phyloP scores from a whole-genome alignment of 2,329 filamentous ascomycete species.

The Ampelomyces quisqualis region DNA sequence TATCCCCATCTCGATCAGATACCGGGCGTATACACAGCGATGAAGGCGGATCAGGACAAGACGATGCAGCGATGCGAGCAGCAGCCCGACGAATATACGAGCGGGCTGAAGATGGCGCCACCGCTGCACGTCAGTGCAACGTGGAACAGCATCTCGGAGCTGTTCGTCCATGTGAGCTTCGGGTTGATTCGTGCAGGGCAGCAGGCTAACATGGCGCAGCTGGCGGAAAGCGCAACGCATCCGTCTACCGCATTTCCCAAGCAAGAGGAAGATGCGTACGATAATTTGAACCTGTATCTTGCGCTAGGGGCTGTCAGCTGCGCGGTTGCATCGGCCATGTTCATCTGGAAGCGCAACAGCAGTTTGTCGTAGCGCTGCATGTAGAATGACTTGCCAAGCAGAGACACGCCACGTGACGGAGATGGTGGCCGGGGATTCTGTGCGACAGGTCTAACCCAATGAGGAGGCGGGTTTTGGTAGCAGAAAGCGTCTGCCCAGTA shows the following conservation, averaged over 20 bases:
- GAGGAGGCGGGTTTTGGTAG: too few species aligned
- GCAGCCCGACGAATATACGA: constrained; percentile 83
- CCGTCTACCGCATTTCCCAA: constrained; percentile 88
- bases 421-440: too few species aligned
- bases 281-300: constrained; percentile 82
- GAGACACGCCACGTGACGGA: too few species aligned
- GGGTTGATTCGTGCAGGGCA: background rate
- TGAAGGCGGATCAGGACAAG: constrained; percentile 95
- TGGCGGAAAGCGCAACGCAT: constrained; percentile 89
- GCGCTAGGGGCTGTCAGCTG: constrained; percentile 71
- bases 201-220: constrained; percentile 39
- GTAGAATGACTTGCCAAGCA: too few species aligned
- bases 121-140: constrained; percentile 93
- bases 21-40: constrained; percentile 84
- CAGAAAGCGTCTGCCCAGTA: too few species aligned
- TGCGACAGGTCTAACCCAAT: too few species aligned
- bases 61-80: constrained; percentile 95
- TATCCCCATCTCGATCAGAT: constrained; percentile 85
- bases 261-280: constrained; percentile 76
- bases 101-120: constrained; percentile 79
- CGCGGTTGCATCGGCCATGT: constrained; percentile 58
- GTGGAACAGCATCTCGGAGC: constrained; percentile 89
- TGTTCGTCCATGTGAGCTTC: constrained; percentile 69
- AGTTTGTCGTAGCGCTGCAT: constrained; percentile 15
- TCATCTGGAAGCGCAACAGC: constrained; percentile 59